These are phyloP conservation scores for Hanseniaspora valbyensis DNA, from an alignment of 805 yeast species.

Conservation along the genomic window DNA sequence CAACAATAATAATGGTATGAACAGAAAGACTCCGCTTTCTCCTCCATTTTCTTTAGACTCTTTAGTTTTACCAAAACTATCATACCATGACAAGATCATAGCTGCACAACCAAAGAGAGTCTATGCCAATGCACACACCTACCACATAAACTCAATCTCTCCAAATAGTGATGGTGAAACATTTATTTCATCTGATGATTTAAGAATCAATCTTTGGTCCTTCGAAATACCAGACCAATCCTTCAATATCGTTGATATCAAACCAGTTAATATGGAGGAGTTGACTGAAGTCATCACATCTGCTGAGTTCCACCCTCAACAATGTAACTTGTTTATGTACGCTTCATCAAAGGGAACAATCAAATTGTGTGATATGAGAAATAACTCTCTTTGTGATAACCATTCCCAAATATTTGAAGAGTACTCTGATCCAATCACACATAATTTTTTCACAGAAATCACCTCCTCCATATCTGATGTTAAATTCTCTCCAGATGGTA, in stretches of 20 bases:
- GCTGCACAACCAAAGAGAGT: constrained; percentile 89
- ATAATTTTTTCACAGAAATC: constrained; percentile 94
- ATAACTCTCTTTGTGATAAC: constrained; percentile 82
- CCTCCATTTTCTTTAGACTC: constrained; percentile 20
- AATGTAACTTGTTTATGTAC: constrained; percentile 90
- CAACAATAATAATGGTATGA: constrained; percentile 19
- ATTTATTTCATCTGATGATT: constrained; percentile 81
- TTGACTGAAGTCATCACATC: constrained; percentile 93
- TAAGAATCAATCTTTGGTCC: constrained; percentile 93
- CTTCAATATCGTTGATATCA: constrained; percentile 93
- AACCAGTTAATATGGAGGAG: constrained; percentile 98
- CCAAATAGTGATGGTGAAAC: constrained; percentile 95
- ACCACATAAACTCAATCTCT: constrained; percentile 91
- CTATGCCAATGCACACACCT: constrained; percentile 93
- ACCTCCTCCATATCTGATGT: constrained; percentile 90
- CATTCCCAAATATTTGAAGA: constrained; percentile 86
- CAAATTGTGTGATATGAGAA: constrained; percentile 92
- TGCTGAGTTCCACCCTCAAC: constrained; percentile 89
- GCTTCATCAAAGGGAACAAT: constrained; percentile 92
- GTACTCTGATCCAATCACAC: constrained; percentile 80
- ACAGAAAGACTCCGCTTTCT: constrained; percentile 25
- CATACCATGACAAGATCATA: constrained; percentile 88
- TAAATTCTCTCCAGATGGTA: constrained; percentile 81
- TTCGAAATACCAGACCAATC: constrained; percentile 86
- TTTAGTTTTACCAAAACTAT: constrained; percentile 73